phyloP scores from a whole-genome alignment of 768 basidiomycete genomes.

The Naematelia aurantialba region DNA sequence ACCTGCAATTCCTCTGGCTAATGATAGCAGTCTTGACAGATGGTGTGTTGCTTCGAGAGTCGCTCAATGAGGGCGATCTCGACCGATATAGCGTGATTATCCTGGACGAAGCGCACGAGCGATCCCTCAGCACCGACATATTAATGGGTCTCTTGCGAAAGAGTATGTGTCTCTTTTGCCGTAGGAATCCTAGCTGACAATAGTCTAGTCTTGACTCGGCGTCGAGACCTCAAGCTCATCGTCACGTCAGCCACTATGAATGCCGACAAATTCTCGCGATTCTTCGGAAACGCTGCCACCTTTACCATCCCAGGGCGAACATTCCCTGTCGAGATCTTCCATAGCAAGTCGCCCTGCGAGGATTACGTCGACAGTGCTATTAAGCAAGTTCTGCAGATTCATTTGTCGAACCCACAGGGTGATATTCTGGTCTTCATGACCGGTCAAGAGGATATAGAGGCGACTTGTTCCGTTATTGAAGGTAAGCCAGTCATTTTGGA shows the following conservation, averaged over 20 bases:
- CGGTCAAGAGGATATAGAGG: slow-evolving; percentile 97
- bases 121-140: slow-evolving; percentile 94
- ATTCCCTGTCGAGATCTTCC: slow-evolving; percentile 95
- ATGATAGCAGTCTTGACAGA: slow-evolving; percentile 90
- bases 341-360: slow-evolving; percentile 95
- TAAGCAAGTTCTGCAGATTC: slow-evolving; percentile 95
- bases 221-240: slow-evolving; percentile 90
- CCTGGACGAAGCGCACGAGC: slow-evolving; percentile 97
- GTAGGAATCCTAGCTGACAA: neutral
- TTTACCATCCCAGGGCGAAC: slow-evolving; percentile 94
- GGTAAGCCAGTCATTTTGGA: slow-evolving; percentile 55
- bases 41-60: slow-evolving; percentile 95
- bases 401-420: slow-evolving; percentile 83
- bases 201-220: slow-evolving; percentile 69
- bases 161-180: slow-evolving; percentile 57
- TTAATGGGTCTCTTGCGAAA: slow-evolving; percentile 94
- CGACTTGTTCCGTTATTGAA: slow-evolving; percentile 88
- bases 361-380: slow-evolving; percentile 98
- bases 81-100: slow-evolving; percentile 96
- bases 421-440: slow-evolving; percentile 92
- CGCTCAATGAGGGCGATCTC: slow-evolving; percentile 95
- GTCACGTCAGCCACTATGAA: slow-evolving; percentile 99
- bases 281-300: slow-evolving; percentile 90
- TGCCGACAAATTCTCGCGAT: slow-evolving; percentile 94
- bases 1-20: slow-evolving; percentile 9